Percentiles rank a stretch among this genome's conserved stretches.
Evolutionary conservation across 2,329 filamentous ascomycete genomes (phyloP).

Genomic region (Metarhizium album): DNA sequence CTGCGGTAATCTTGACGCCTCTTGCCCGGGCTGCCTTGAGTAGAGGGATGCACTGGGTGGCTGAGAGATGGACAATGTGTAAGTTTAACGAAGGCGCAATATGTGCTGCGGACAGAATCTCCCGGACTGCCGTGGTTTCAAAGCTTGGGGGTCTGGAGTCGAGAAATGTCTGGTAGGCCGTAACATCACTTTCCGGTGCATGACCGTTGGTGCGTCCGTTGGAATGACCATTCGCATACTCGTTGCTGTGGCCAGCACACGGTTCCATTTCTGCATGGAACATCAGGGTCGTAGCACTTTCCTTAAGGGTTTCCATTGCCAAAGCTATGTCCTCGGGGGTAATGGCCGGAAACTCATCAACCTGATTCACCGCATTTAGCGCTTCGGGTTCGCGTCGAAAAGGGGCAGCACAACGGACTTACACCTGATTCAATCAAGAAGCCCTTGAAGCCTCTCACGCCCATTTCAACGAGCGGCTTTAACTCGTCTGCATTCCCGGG

Average conservation of each 20-base stretch:
- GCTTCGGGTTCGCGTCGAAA: background rate
- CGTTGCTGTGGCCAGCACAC: constrained; percentile 46
- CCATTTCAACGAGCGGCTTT: constrained; percentile 68
- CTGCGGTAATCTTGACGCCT: constrained; percentile 80
- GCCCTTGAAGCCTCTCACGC: constrained; percentile 92
- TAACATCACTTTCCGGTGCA: constrained; percentile 45
- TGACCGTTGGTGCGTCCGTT: background rate
- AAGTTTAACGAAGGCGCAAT: constrained; percentile 73
- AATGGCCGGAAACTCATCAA: constrained; percentile 94
- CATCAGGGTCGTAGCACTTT: constrained; percentile 85
- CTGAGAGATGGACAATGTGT: constrained; percentile 89
- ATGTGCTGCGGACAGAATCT: constrained; percentile 73
- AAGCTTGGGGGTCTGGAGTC: constrained; percentile 81
- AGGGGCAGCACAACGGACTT: constrained; percentile 24
- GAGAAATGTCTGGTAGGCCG: constrained; percentile 81
- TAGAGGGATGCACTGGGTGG: constrained; percentile 77
- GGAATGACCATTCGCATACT: background rate
- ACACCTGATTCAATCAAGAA: constrained; percentile 96
- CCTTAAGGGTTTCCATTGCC: constrained; percentile 71
- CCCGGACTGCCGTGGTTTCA: constrained; percentile 80
- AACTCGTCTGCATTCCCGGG: constrained; percentile 79
- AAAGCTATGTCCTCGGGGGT: constrained; percentile 65
- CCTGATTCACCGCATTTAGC: constrained; percentile 34
- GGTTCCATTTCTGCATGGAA: constrained; percentile 98
- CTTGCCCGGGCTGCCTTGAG: constrained; percentile 59